These are phyloP conservation scores for Naganishia albida DNA, from an alignment of 1,284 basidiomycete species.

Conservation along the genomic window DNA sequence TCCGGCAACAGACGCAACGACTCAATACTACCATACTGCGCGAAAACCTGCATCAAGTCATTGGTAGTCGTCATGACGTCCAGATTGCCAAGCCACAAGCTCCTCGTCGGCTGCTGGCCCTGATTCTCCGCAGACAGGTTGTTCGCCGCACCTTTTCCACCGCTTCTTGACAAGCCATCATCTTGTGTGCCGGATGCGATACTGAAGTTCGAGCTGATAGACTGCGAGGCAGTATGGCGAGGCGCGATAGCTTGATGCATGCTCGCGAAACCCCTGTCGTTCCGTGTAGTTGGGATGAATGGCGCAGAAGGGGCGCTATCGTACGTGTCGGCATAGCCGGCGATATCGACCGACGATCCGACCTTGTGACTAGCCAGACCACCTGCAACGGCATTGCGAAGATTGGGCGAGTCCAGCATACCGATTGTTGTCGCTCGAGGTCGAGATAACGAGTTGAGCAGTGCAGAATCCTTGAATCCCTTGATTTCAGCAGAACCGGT, in stretches of 20 bases:
- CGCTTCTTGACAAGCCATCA: slow-evolving; percentile 22
- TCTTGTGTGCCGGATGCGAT: slow-evolving; percentile 8
- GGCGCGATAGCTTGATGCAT: slow-evolving; percentile 58
- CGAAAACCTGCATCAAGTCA: slow-evolving; percentile 91
- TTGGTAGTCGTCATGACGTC: slow-evolving; percentile 90
- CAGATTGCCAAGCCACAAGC: slow-evolving; percentile 96
- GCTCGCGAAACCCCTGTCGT: slow-evolving; percentile 51
- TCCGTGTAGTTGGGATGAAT: slow-evolving; percentile 9
- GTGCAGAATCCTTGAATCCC: slow-evolving; percentile 69
- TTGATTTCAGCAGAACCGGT: slow-evolving; percentile 58
- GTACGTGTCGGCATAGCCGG: slow-evolving; percentile 6
- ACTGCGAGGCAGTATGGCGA: slow-evolving; percentile 68
- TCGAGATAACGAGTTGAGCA: slow-evolving; percentile 60
- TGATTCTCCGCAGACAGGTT: slow-evolving; percentile 19
- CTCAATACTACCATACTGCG: slow-evolving; percentile 94
- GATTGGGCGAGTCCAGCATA: slow-evolving; percentile 63
- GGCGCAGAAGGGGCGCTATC: neutral
- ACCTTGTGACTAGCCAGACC: slow-evolving; percentile 9
- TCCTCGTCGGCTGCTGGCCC: slow-evolving; percentile 83
- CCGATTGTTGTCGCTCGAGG: slow-evolving; percentile 90
- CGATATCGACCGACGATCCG: slow-evolving; percentile 18
- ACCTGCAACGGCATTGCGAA: slow-evolving; percentile 34
- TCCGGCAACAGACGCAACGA: slow-evolving; percentile 89
- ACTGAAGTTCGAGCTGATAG: slow-evolving; percentile 20
- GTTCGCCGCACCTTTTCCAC: slow-evolving; percentile 3